phyloP scores from a whole-genome alignment of 345 rosid species.

The Moringa oleifera region DNA sequence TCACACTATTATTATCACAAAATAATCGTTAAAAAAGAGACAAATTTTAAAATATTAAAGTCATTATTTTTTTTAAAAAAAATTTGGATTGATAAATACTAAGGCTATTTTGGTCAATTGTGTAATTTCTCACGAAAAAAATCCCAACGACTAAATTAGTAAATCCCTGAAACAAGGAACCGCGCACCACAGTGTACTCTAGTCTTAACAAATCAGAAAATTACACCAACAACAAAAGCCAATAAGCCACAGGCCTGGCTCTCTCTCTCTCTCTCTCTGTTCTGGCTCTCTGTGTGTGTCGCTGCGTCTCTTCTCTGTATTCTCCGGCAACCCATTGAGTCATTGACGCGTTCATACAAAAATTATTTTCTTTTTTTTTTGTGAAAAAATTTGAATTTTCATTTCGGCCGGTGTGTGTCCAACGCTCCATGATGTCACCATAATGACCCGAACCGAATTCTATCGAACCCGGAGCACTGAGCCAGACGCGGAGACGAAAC shows the following conservation, averaged over 20 bases:
- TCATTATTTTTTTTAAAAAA: no score
- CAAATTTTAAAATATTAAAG: no score
- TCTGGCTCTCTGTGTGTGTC: not conserved
- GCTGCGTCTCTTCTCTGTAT: constrained; percentile 11
- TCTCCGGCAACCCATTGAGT: constrained; percentile 22
- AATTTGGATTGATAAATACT: constrained; percentile 1
- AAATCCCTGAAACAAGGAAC: constrained; percentile 29
- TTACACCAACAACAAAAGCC: constrained; percentile 9
- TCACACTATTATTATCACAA: no score
- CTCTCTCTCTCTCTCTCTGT: not conserved
- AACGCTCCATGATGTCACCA: constrained; percentile 25
- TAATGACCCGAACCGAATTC: constrained; percentile 57
- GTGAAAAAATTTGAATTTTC: not conserved
- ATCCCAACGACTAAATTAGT: constrained; percentile 33
- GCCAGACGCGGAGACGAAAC: constrained; percentile 27
- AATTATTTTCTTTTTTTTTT: not conserved
- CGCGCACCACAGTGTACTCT: constrained; percentile 14
- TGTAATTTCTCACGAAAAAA: constrained; percentile 26
- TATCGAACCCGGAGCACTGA: constrained; percentile 32
- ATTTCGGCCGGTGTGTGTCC: no score
- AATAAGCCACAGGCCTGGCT: not conserved
- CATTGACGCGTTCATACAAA: constrained; percentile 4
- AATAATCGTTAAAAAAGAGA: no score
- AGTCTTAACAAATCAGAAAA: not conserved
- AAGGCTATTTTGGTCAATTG: constrained; percentile 6